Conservation (phyloP, 257 asterid species). For the Nicotiana tomentosiformis region DNA sequence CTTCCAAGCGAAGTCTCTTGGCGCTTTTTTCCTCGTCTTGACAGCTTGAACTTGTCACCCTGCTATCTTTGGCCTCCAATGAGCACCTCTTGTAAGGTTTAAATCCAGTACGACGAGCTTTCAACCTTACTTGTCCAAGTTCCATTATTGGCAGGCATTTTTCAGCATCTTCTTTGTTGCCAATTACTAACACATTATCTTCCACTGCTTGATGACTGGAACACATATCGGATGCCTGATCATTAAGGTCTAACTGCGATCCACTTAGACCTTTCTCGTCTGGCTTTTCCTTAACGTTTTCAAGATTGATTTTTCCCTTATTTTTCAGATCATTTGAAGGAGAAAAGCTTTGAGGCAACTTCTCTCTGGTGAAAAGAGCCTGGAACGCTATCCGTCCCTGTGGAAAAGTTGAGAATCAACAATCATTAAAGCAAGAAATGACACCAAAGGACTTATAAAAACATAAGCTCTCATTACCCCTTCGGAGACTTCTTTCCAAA, state of each 20-base stretch:
- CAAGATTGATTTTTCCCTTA: conserved; percentile 27
- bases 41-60: conserved; percentile 26
- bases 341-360: conserved; percentile 87
- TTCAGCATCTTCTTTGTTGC: conserved; percentile 32
- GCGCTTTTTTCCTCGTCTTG: conserved; percentile 63
- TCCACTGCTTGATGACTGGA: conserved; percentile 23
- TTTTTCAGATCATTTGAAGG: conserved; percentile 44
- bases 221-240: conserved; percentile 24
- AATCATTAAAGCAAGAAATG: neutral
- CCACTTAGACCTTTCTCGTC: conserved; percentile 21
- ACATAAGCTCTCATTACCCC: conserved; percentile 48
- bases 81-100: conserved; percentile 97
- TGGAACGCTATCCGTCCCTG: conserved; percentile 91
- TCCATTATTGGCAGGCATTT: conserved; percentile 38
- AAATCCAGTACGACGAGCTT: conserved; percentile 60
- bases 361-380: conserved; percentile 81
- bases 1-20: conserved; percentile 78
- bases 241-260: conserved; percentile 36
- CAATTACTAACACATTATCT: conserved; percentile 15
- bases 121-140: conserved; percentile 47
- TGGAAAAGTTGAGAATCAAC: conserved; percentile 15
- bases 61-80: conserved; percentile 68
- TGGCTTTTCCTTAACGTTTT: conserved; percentile 20
- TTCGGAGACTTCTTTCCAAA: conserved; percentile 92
- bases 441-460: neutral